Percentiles rank a stretch among this genome's conserved stretches.
Conservation (phyloP, 331 rosid genomes). For the Dryas integrifolia region DNA sequence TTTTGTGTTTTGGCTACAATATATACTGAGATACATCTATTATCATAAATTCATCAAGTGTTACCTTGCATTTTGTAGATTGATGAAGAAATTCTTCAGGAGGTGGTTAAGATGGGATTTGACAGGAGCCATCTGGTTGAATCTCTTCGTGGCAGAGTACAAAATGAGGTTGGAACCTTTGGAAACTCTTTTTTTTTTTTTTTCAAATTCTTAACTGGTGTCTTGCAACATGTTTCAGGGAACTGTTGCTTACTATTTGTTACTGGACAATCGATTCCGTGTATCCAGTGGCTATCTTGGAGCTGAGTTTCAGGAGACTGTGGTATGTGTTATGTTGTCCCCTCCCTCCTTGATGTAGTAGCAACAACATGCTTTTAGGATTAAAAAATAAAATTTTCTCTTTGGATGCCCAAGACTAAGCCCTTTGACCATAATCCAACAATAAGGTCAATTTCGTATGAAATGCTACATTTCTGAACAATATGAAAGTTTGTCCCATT, state of each 20-base stretch:
- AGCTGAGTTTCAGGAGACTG: constrained; percentile 82
- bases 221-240: constrained; percentile 57
- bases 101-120: constrained; percentile 80
- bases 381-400: constrained; percentile 1
- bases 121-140: constrained; percentile 65
- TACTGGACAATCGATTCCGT: constrained; percentile 74
- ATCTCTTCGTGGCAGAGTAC: constrained; percentile 73
- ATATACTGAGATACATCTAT: background rate
- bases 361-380: background rate
- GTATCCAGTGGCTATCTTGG: constrained; percentile 88
- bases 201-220: constrained; percentile 19
- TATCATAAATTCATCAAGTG: background rate
- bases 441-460: too few relatives aligned
- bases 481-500: background rate
- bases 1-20: background rate
- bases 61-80: constrained; percentile 52
- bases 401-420: background rate
- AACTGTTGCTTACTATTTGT: constrained; percentile 84
- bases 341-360: background rate
- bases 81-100: constrained; percentile 83
- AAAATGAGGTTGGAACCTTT: constrained; percentile 62
- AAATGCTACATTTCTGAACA: too few relatives aligned
- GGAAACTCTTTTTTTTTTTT: constrained; percentile 17
- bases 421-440: background rate
- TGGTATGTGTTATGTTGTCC: constrained; percentile 38